Evolutionary conservation across 1,139 yeast genomes (phyloP), one percentile per base, ranked within the genome.

Genomic region (Nakaseomyces glabratus): DNA sequence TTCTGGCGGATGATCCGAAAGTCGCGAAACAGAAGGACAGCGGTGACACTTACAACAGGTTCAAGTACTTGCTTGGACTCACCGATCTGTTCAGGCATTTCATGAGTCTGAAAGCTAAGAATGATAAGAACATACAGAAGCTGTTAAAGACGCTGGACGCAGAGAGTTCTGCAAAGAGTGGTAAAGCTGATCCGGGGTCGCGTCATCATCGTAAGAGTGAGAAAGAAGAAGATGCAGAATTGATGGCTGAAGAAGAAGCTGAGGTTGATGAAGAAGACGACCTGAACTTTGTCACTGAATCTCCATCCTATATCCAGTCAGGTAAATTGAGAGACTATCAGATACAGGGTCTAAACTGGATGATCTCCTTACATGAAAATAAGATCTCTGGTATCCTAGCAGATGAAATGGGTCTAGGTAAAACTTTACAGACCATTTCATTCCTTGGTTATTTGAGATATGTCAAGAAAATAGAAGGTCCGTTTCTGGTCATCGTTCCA

Each of bases 361-460:
- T 88, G 51, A 75, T 86, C 15, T 73, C 86, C 1, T 63, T 88
- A 38, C 79, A 81, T 52, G 93, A 82, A 47, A 85, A 88, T 60
- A 76, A 80, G 49, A 69, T 88, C 37, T 77, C 93, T 1, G 97
- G 97, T 33, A 88, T 90, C 33, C 68, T 90, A 40, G 98, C 98
- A 7, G 98, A 90, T 61, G 98, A 90, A 60, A 90, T 90, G 98
- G 98, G 98, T 1, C 69, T 90, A 39, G 98, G 98, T 41, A 90
- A 90, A 57, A 90, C 98, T 1, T 66, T 90, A 41, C 98, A 90
- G 58, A 85, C 96, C 0, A 85, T 90, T 41, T 76, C 97, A 4
- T 81, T 81, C 47, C 61, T 81, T 36, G 90, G 90, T 1, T 80
- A 76, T 49, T 61, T 81, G 34, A 65, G 90, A 42, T 78, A 73